Percentiles rank a stretch among this genome's conserved stretches.
These are phyloP conservation scores for Primulina huaijiensis DNA, from an alignment of 257 asterid genomes.

Conservation along the genomic window DNA sequence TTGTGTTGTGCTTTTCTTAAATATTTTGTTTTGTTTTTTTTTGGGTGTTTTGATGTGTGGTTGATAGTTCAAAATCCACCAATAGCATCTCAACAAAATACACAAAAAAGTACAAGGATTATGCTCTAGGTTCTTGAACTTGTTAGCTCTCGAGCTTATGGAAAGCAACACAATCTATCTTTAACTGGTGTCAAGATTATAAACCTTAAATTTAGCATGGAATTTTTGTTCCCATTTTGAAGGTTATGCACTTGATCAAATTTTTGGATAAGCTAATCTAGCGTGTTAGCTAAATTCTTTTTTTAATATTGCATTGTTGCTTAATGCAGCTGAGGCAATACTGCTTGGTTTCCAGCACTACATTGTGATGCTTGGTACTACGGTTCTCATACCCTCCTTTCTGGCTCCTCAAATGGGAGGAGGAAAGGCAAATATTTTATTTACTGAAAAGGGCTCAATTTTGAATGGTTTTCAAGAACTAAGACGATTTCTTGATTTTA, in stretches of 20 bases:
- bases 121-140: too few relatives aligned
- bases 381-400: conserved; percentile 78
- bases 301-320: neutral
- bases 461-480: neutral
- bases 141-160: too few relatives aligned
- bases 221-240: neutral
- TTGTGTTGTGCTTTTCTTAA: neutral
- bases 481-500: conserved; percentile 5
- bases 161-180: too few relatives aligned
- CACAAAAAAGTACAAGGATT: too few relatives aligned
- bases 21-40: neutral
- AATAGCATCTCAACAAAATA: too few relatives aligned
- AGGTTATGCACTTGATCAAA: neutral
- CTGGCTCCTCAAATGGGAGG: conserved; percentile 95
- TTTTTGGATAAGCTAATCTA: too few relatives aligned
- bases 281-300: neutral
- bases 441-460: neutral
- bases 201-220: neutral
- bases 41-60: neutral
- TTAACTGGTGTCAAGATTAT: too few relatives aligned
- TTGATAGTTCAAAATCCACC: neutral
- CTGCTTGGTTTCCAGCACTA: conserved; percentile 95
- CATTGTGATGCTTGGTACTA: conserved; percentile 96
- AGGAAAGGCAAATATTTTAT: conserved; percentile 48
- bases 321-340: conserved; percentile 87